Conservation (phyloP, 768 basidiomycete genomes). For the Paxillus rubicundulus region DNA sequence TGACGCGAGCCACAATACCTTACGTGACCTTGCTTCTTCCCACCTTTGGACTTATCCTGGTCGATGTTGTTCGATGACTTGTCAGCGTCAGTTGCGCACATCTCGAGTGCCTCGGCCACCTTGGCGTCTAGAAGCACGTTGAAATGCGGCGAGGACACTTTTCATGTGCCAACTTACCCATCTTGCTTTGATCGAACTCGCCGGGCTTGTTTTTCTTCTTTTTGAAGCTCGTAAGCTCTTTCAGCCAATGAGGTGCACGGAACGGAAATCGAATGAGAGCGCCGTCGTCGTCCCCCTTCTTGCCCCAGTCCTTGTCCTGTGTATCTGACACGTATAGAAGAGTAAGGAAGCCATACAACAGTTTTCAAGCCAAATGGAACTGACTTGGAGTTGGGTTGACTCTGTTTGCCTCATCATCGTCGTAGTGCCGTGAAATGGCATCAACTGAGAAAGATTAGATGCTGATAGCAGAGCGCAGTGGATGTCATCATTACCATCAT, state of each 20-base stretch:
- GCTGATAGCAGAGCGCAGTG: not conserved
- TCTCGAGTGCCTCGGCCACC: conserved; percentile 1
- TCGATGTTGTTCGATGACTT: not conserved
- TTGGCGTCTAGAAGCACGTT: not conserved
- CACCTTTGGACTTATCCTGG: conserved; percentile 4
- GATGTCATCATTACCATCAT: conserved; percentile 52
- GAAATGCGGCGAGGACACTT: not conserved
- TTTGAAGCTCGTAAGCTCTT: not conserved
- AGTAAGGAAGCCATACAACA: not conserved
- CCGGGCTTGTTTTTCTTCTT: not conserved
- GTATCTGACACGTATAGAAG: not conserved
- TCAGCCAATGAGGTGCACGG: not conserved
- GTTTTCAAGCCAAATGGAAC: not conserved
- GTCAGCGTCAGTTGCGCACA: conserved; percentile 5
- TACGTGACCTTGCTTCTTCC: conserved; percentile 11
- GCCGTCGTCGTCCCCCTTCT: not conserved
- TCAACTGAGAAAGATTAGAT: conserved; percentile 4
- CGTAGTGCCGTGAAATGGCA: not conserved
- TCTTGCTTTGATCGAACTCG: not conserved
- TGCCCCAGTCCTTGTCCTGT: not conserved
- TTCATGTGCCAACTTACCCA: conserved; percentile 2
- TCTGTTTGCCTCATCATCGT: not conserved
- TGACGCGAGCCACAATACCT: conserved; percentile 9
- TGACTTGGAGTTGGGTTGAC: not conserved
- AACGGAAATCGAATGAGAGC: not conserved